Conservation (phyloP, 768 basidiomycete genomes). For the Lactarius pseudohatsudake region DNA sequence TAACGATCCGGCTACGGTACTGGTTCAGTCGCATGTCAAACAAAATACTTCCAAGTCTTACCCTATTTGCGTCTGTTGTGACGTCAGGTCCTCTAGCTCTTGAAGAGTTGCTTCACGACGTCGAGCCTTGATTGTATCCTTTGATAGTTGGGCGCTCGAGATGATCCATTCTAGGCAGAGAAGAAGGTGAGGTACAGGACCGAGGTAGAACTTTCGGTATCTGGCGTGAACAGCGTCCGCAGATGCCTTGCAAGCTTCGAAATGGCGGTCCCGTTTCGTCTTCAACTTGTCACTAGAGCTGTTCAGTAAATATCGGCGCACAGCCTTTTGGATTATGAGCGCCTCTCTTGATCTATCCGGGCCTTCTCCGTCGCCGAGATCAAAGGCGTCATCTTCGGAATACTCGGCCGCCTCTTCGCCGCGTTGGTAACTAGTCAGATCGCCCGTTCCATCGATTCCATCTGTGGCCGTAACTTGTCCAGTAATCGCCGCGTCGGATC, state of each 20-base stretch:
- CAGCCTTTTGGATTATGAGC: slow-evolving; percentile 8
- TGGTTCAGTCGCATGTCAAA: not conserved
- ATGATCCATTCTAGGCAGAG: slow-evolving; percentile 21
- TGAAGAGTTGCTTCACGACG: slow-evolving; percentile 1
- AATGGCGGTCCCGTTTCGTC: slow-evolving; percentile 9
- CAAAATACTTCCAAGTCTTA: not conserved
- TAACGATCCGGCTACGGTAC: not conserved
- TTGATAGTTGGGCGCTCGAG: not conserved
- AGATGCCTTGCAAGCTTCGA: slow-evolving; percentile 14
- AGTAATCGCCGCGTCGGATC: not conserved
- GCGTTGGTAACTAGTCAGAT: not conserved
- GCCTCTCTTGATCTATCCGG: slow-evolving; percentile 6
- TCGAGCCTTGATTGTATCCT: slow-evolving; percentile 7
- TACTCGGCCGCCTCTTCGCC: slow-evolving; percentile 7
- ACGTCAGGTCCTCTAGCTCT: not conserved
- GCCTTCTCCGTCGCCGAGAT: not conserved
- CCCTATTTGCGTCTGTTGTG: slow-evolving; percentile 4
- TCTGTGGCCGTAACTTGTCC: not conserved
- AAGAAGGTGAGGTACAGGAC: slow-evolving; percentile 22
- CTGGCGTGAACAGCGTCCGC: slow-evolving; percentile 1
- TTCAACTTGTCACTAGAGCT: not conserved
- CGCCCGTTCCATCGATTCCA: not conserved
- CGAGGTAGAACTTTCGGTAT: slow-evolving; percentile 20
- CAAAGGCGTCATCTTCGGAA: not conserved
- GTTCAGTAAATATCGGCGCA: slow-evolving; percentile 2